Evolutionary conservation across 2,329 filamentous ascomycete genomes (phyloP).

Genomic region (Dothidotthia symphoricarpi): DNA sequence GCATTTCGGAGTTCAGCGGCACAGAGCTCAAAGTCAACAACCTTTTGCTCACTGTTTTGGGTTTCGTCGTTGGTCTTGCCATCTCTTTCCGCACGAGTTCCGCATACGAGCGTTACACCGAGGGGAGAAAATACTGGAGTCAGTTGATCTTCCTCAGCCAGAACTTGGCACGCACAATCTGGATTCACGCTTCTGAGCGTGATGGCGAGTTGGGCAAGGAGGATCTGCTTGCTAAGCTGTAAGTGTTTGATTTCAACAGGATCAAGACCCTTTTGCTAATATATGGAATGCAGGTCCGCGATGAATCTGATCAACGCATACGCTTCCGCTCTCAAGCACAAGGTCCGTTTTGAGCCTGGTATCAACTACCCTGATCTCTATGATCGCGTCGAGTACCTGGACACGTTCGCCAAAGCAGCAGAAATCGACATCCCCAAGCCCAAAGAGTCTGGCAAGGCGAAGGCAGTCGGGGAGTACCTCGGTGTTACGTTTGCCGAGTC

Average conservation of each 20-base stretch:
- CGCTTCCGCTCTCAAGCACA: slow-evolving; percentile 75
- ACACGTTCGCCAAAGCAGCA: slow-evolving; percentile 68
- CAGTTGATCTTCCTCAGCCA: slow-evolving; percentile 56
- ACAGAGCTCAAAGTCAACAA: slow-evolving; percentile 56
- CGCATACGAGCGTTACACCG: slow-evolving; percentile 67
- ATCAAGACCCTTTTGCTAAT: neutral
- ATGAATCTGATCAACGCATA: slow-evolving; percentile 79
- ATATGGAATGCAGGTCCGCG: slow-evolving; percentile 49
- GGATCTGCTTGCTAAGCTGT: slow-evolving; percentile 67
- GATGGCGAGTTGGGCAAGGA: slow-evolving; percentile 60
- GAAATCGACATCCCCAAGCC: slow-evolving; percentile 43
- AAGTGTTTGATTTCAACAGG: slow-evolving; percentile 10
- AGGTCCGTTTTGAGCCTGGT: slow-evolving; percentile 79
- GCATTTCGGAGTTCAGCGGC: slow-evolving; percentile 45
- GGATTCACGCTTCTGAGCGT: slow-evolving; percentile 71
- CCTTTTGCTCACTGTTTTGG: slow-evolving; percentile 71
- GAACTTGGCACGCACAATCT: slow-evolving; percentile 68
- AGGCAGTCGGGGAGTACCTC: slow-evolving; percentile 68
- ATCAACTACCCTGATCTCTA: slow-evolving; percentile 72
- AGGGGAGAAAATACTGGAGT: slow-evolving; percentile 64
- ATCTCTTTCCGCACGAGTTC: slow-evolving; percentile 75
- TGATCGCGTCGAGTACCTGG: slow-evolving; percentile 67
- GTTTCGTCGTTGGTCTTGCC: slow-evolving; percentile 79
- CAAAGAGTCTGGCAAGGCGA: slow-evolving; percentile 46
- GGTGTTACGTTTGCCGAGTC: slow-evolving; percentile 73